Conservation (phyloP, 352 stramenopile species). For the Pythium aquatile region DNA sequence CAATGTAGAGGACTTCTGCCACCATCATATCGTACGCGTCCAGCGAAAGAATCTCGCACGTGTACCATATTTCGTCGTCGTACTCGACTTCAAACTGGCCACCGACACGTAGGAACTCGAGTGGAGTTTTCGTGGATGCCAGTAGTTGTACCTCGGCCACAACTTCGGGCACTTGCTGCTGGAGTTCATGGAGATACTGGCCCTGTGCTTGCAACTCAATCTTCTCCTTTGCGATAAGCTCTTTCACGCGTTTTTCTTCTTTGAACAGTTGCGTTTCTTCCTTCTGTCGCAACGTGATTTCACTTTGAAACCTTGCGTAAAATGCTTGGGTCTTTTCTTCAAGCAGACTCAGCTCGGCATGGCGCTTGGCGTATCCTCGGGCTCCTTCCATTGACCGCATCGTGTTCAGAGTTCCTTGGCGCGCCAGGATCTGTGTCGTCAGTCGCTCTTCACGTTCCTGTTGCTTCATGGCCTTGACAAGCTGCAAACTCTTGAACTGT, state of each 20-base stretch:
- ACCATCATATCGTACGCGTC: constrained; percentile 64
- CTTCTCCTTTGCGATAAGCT: constrained; percentile 42
- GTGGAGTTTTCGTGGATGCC: constrained; percentile 45
- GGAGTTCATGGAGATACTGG: constrained; percentile 41
- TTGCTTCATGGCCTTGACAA: constrained; percentile 69
- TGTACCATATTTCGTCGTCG: constrained; percentile 74
- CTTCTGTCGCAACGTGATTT: constrained; percentile 37
- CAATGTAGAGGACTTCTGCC: constrained; percentile 56
- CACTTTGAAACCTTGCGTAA: constrained; percentile 41
- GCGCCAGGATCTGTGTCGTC: constrained; percentile 57
- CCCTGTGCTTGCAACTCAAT: constrained; percentile 42
- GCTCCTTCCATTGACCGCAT: constrained; percentile 67
- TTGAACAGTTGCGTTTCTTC: constrained; percentile 52
- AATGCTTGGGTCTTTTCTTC: constrained; percentile 60
- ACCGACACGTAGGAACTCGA: constrained; percentile 65
- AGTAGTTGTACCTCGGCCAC: constrained; percentile 53
- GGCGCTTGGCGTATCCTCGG: constrained; percentile 65
- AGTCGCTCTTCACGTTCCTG: constrained; percentile 65
- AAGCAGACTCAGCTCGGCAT: constrained; percentile 53
- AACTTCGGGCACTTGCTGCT: constrained; percentile 63
- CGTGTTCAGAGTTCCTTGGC: constrained; percentile 63
- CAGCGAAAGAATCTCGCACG: constrained; percentile 49
- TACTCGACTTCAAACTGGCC: constrained; percentile 63
- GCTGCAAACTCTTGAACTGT: constrained; percentile 66
- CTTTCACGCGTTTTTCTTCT: constrained; percentile 48